phyloP scores from a whole-genome alignment of 257 asterid genomes.

The Rehmannia glutinosa region DNA sequence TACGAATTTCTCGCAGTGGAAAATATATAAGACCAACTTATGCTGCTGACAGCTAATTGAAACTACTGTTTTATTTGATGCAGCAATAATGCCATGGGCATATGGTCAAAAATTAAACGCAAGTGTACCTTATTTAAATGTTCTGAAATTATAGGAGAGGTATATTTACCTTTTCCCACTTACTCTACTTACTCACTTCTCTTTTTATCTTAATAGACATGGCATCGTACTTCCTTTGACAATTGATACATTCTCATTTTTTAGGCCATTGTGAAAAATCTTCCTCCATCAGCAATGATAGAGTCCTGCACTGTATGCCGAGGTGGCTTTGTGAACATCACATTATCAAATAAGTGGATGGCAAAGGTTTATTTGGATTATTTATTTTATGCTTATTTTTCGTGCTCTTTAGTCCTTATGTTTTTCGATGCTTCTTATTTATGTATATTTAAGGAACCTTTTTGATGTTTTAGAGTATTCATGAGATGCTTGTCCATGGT shows the following conservation, averaged over 20 bases:
- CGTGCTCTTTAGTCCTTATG: neutral
- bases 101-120: constrained; percentile 72
- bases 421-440: no score
- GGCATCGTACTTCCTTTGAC: no score
- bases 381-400: neutral
- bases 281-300: constrained; percentile 66
- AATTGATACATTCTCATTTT: constrained; percentile 26
- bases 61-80: no score
- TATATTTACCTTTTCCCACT: no score
- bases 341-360: constrained; percentile 69
- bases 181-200: no score
- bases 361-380: no score
- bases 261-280: constrained; percentile 72
- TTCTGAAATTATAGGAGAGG: no score
- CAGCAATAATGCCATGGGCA: constrained; percentile 97
- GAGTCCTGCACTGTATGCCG: constrained; percentile 73
- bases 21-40: no score
- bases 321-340: constrained; percentile 84
- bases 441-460: constrained; percentile 5
- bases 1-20: no score
- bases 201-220: no score
- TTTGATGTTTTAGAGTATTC: constrained; percentile 61
- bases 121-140: constrained; percentile 35
- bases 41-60: no score
- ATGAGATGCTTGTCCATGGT: constrained; percentile 73